Evolutionary conservation across 2,329 filamentous ascomycete species (phyloP).

Genomic region (Xylariaceae sp.): DNA sequence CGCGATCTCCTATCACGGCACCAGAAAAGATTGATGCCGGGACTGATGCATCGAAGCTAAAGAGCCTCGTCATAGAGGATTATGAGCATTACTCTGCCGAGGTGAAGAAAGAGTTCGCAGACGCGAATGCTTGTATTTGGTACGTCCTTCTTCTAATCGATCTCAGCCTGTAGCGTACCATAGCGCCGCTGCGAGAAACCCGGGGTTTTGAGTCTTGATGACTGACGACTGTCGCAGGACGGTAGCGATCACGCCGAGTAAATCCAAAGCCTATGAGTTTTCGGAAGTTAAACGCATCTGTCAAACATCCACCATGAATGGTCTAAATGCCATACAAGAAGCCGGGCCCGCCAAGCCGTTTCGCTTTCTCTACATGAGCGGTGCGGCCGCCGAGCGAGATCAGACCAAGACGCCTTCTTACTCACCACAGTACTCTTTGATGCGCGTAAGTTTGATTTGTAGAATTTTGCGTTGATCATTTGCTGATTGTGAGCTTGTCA

Average conservation of each 20-base stretch:
- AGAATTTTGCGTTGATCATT: neutral
- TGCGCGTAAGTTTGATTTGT: constrained; percentile 41
- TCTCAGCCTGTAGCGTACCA: neutral
- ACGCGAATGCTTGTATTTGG: constrained; percentile 39
- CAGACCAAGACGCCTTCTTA: constrained; percentile 40
- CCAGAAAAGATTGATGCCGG: constrained; percentile 23
- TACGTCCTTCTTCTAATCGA: constrained; percentile 3
- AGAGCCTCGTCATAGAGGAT: constrained; percentile 38
- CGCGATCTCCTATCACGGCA: constrained; percentile 34
- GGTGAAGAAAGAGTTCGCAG: constrained; percentile 38
- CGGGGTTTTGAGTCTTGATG: too few species aligned
- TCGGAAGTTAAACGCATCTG: constrained; percentile 27
- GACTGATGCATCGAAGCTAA: constrained; percentile 37
- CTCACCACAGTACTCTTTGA: constrained; percentile 39
- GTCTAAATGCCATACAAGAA: constrained; percentile 27
- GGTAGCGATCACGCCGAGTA: constrained; percentile 28
- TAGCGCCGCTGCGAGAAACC: neutral
- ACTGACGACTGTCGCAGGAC: constrained; percentile 21
- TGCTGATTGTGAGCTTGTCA: neutral
- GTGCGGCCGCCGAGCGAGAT: constrained; percentile 42
- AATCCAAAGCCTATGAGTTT: constrained; percentile 14
- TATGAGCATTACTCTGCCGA: constrained; percentile 41
- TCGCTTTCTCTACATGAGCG: constrained; percentile 43
- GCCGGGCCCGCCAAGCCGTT: constrained; percentile 28
- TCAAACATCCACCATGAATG: constrained; percentile 23